Evolutionary conservation across 805 yeast genomes (phyloP).

Genomic region (Pichia californica): DNA sequence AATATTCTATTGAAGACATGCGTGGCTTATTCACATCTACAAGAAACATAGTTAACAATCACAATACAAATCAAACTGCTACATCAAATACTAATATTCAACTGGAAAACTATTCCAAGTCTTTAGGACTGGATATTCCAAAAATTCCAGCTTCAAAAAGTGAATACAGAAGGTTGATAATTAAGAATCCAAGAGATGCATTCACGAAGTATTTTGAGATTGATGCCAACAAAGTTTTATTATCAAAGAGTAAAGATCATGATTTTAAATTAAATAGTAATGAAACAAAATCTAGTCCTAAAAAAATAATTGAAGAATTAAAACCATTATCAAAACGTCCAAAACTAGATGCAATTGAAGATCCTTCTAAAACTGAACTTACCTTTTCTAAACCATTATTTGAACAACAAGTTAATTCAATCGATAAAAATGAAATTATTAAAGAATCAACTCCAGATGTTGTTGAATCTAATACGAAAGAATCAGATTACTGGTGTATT

Average conservation of each 20-base stretch:
- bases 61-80: not conserved
- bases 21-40: slow-evolving; percentile 28
- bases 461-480: not conserved
- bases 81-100: not conserved
- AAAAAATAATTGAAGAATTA: not conserved
- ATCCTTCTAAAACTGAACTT: not conserved
- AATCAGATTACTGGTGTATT: slow-evolving; percentile 60
- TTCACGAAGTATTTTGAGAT: slow-evolving; percentile 25
- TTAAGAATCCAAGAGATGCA: slow-evolving; percentile 22
- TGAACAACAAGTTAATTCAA: not conserved
- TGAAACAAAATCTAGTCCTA: not conserved
- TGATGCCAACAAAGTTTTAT: slow-evolving; percentile 25
- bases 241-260: slow-evolving; percentile 9
- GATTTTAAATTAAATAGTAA: too few relatives aligned
- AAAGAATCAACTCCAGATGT: not conserved
- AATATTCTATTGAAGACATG: slow-evolving; percentile 21
- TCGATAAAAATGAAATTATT: not conserved
- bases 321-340: slow-evolving; percentile 7
- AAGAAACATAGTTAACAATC: not conserved
- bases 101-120: not conserved
- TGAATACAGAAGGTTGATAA: slow-evolving; percentile 23
- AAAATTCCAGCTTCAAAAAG: slow-evolving; percentile 15
- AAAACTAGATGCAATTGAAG: not conserved
- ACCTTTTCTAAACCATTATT: slow-evolving; percentile 3
- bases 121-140: slow-evolving; percentile 1